Conservation (phyloP, 2,329 filamentous ascomycete species). For the Hirsutella thompsonii region DNA sequence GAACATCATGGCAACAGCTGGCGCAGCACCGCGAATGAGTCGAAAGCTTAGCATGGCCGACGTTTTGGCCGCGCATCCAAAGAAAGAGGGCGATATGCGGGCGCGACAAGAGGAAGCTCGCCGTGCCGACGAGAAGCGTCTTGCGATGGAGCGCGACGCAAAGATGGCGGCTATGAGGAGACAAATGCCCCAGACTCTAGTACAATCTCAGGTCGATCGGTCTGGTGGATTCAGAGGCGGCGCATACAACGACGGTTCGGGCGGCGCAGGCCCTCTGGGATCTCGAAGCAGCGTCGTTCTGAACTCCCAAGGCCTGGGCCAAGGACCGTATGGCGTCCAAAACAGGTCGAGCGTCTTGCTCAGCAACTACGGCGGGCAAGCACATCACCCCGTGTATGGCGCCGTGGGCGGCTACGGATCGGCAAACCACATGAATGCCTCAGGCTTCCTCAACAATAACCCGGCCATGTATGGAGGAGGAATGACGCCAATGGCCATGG, state of each 20-base stretch:
- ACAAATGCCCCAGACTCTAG: constrained; percentile 34
- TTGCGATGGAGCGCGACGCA: constrained; percentile 28
- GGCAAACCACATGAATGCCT: constrained; percentile 5
- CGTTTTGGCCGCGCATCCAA: constrained; percentile 34
- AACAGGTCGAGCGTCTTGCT: constrained; percentile 15
- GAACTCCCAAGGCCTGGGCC: constrained; percentile 12
- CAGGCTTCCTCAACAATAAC: constrained; percentile 10
- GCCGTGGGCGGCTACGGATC: constrained; percentile 10
- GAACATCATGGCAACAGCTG: too few relatives aligned
- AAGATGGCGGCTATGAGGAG: constrained; percentile 34
- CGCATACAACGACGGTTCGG: constrained; percentile 40
- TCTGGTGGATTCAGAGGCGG: constrained; percentile 37
- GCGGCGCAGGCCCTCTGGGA: constrained; percentile 19
- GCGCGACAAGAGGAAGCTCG: constrained; percentile 25
- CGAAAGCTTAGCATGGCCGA: constrained; percentile 44
- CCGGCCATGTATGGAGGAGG: constrained; percentile 13
- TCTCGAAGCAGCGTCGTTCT: constrained; percentile 14
- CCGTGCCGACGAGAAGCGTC: constrained; percentile 24
- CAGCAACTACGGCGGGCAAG: constrained; percentile 14
- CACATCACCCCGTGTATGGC: constrained; percentile 12
- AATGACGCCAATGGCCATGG: constrained; percentile 14
- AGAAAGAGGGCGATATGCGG: constrained; percentile 25
- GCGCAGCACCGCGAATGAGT: constrained; percentile 10
- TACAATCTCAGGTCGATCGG: constrained; percentile 15
- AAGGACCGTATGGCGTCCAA: constrained; percentile 9